Base-by-base conservation (phyloP, 345 rosid species). In the Anastatica hierochuntica region DNA sequence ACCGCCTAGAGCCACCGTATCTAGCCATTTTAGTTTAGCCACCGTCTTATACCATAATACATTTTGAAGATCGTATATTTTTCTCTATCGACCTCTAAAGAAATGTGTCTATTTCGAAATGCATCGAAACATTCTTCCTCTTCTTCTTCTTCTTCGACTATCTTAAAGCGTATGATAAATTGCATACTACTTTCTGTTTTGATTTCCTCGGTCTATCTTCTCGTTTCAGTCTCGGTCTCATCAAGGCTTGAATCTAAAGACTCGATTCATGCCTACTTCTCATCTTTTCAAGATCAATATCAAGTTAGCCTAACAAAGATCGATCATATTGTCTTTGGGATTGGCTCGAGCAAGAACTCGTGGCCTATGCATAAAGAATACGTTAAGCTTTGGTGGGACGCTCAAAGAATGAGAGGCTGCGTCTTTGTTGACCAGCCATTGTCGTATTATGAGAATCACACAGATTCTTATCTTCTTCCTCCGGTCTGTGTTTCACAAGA, bases 331-430 rank as follows among this genome's bases (percentile, higher is more conserved):
- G 85, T 87, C 11, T 90, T 90, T 36, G 81, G 92, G 33, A 72
- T 84, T 26, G 82, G 84, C 21, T 76, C 96, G 2, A 80, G 65
- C 59, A 35, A 49, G 12, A 72, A 57, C 0, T 76, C 85, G 3
- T 90, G 87, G 92, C 74, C 64, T 4, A 58, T 51, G 8, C 73
- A 83, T 20, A 79, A 71, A 56, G 83, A 84, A 0, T 84, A 77
- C 16, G 74, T 79, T n/a, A 77, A 75, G 70, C 78, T 79, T 23
- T 87, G 96, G 98, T 90, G 96, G 95, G 66, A 74, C 31, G 67
- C 77, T 4, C 26, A 44, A 2, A 61, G 52, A 43, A 87, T 78
- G 87, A 69, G 79, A 10, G 98, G 96, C 10, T 84, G 89, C 11
- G 96, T 83, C 5, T 90, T 82, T 53, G 58, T 87, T 29, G 71